These are phyloP conservation scores for Penicillium glabrum DNA, from an alignment of 2,329 filamentous ascomycete species.

Conservation along the genomic window DNA sequence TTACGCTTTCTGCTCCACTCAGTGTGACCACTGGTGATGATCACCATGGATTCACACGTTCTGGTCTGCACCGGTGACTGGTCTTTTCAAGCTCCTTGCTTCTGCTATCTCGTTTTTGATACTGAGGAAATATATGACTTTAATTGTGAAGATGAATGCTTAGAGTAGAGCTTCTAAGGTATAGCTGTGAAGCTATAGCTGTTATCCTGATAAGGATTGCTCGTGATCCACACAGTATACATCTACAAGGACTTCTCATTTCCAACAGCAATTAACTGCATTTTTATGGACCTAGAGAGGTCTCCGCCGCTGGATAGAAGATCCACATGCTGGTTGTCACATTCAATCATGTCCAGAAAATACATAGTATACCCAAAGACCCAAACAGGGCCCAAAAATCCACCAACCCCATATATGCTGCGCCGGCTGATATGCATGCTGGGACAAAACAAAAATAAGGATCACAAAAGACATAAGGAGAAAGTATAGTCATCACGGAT, in stretches of 20 bases:
- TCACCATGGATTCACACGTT: neutral
- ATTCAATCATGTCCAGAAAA: conserved; percentile 22
- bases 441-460: conserved; percentile 13
- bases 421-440: conserved; percentile 26
- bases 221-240: neutral
- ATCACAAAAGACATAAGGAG: conserved; percentile 10
- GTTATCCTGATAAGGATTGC: neutral
- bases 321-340: conserved; percentile 9
- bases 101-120: neutral
- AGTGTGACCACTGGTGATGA: conserved; percentile 5
- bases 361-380: conserved; percentile 18
- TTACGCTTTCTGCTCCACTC: conserved; percentile 18
- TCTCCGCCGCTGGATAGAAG: neutral
- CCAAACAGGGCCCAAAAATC: conserved; percentile 6
- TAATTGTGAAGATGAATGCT: neutral
- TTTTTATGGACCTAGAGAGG: neutral
- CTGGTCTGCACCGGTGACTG: neutral
- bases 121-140: neutral
- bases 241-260: neutral
- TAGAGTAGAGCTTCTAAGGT: neutral
- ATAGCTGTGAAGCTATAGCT: neutral
- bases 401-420: conserved; percentile 21
- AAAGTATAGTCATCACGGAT: conserved; percentile 18
- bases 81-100: neutral
- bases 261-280: neutral